These are phyloP conservation scores for Cyclostephanos tholiformis DNA, from an alignment of 108 stramenopile genomes.

Conservation along the genomic window DNA sequence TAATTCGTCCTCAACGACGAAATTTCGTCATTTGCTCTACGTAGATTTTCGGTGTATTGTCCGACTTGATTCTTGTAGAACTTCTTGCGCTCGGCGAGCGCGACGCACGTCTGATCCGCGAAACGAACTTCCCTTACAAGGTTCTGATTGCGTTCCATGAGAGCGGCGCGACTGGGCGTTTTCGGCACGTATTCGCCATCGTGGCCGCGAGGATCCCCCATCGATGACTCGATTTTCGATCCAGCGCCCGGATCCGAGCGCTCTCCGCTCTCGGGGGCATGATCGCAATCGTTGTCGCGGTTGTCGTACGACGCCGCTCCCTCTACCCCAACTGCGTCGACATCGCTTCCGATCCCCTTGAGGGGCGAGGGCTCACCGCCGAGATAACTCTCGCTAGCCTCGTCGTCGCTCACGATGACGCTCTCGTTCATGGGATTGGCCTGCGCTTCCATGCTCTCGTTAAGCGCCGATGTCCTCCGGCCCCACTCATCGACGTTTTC, in stretches of 20 bases:
- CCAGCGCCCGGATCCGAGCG: not conserved
- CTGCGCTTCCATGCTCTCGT: conserved; percentile 13
- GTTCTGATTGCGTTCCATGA: conserved; percentile 77
- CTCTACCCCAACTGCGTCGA: not conserved
- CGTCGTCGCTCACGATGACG: conserved; percentile 48
- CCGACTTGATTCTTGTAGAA: conserved; percentile 26
- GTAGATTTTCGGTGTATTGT: conserved; percentile 12
- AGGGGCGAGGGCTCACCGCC: conserved; percentile 1
- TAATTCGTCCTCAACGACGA: conserved; percentile 2
- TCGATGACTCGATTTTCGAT: not conserved
- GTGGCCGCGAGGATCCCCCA: not conserved
- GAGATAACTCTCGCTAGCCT: conserved; percentile 10
- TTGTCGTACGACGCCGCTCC: not conserved
- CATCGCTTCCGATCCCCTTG: conserved; percentile 3
- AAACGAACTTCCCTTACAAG: conserved; percentile 85
- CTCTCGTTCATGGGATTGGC: conserved; percentile 40
- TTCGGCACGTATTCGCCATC: not conserved
- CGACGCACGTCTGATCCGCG: conserved; percentile 87
- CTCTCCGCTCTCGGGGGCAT: not conserved
- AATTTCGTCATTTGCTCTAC: conserved; percentile 20
- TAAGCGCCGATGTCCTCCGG: not conserved
- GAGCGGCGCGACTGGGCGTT: conserved; percentile 31
- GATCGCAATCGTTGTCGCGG: not conserved
- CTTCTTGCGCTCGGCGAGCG: conserved; percentile 55
- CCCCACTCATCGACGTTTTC: not conserved